Conservation (phyloP, 2,329 filamentous ascomycete genomes). For the Trichoderma breve region DNA sequence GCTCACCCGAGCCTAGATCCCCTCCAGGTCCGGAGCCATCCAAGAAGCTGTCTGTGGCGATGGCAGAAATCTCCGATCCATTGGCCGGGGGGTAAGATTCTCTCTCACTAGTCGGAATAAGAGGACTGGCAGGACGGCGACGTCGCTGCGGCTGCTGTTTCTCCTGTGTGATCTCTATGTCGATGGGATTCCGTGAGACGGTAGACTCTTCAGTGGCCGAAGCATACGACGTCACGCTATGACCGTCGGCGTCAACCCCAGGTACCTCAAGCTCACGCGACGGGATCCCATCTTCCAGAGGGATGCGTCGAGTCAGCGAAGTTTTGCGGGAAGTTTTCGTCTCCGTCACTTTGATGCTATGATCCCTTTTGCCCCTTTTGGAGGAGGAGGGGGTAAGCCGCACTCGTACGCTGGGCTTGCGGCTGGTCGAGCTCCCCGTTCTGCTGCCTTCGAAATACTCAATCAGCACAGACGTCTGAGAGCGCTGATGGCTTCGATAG, state of each 20-base stretch:
- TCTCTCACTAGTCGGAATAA: constrained; percentile 56
- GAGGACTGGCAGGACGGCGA: constrained; percentile 66
- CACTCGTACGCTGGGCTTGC: constrained; percentile 77
- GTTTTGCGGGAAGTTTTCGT: constrained; percentile 70
- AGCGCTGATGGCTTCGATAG: constrained; percentile 55
- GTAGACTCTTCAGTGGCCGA: constrained; percentile 79
- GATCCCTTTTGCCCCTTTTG: constrained; percentile 63
- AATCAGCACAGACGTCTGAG: constrained; percentile 87
- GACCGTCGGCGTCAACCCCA: constrained; percentile 56
- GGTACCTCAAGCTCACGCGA: constrained; percentile 44
- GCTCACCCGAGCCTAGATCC: constrained; percentile 31
- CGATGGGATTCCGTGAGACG: constrained; percentile 72
- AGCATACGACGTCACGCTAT: constrained; percentile 70
- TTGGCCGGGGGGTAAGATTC: constrained; percentile 63
- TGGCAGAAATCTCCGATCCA: constrained; percentile 83
- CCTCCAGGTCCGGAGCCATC: constrained; percentile 53
- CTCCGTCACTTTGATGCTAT: constrained; percentile 77
- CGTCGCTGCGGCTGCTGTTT: constrained; percentile 54
- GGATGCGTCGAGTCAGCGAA: constrained; percentile 53
- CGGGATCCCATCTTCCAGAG: constrained; percentile 44
- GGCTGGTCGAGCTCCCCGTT: constrained; percentile 54
- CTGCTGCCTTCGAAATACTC: constrained; percentile 91
- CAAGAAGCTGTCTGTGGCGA: constrained; percentile 60
- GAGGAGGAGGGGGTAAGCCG: constrained; percentile 81
- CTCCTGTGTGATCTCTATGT: constrained; percentile 78